A percentile compares a stretch with the other conserved stretches of the same genome.
Conservation (phyloP, 139 green algal genomes). For the Tetradesmus obliquus region DNA sequence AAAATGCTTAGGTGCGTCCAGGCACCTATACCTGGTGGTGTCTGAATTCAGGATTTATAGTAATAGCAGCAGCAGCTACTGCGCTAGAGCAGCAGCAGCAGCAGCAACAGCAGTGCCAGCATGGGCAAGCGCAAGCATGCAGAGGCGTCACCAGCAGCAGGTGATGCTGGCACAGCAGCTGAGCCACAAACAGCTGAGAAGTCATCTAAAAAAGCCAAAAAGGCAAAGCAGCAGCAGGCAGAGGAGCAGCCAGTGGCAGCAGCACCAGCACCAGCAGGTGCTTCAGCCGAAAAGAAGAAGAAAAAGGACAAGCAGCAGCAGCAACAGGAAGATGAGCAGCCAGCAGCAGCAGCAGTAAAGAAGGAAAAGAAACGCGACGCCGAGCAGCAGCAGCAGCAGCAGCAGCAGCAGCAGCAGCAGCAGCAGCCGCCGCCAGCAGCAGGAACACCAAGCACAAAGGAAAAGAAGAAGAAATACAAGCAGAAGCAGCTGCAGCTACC, state of each 20-base stretch:
- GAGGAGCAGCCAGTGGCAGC: neutral
- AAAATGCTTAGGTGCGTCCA: neutral
- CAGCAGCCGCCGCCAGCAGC: slow-evolving; percentile 15
- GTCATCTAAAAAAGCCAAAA: slow-evolving; percentile 6
- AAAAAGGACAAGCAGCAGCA: slow-evolving; percentile 1
- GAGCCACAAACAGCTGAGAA: neutral
- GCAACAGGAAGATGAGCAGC: neutral
- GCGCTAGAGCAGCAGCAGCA: neutral
- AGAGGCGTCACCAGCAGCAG: neutral
- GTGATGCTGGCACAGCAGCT: neutral
- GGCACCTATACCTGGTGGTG: no score
- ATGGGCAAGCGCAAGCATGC: slow-evolving; percentile 6
- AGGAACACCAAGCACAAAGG: neutral
- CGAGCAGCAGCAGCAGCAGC: slow-evolving; percentile 16
- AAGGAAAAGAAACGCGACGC: neutral
- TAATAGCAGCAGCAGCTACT: neutral
- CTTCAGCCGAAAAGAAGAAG: neutral
- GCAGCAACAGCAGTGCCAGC: neutral
- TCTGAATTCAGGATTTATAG: neutral
- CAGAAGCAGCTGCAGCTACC: slow-evolving; percentile 13
- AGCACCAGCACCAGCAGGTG: neutral
- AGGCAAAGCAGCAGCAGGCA: slow-evolving; percentile 17
- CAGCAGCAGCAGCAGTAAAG: slow-evolving; percentile 1
- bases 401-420: slow-evolving; percentile 19
- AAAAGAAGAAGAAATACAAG: neutral